Conservation (phyloP, 352 stramenopile genomes). For the Globisporangium nunn region DNA sequence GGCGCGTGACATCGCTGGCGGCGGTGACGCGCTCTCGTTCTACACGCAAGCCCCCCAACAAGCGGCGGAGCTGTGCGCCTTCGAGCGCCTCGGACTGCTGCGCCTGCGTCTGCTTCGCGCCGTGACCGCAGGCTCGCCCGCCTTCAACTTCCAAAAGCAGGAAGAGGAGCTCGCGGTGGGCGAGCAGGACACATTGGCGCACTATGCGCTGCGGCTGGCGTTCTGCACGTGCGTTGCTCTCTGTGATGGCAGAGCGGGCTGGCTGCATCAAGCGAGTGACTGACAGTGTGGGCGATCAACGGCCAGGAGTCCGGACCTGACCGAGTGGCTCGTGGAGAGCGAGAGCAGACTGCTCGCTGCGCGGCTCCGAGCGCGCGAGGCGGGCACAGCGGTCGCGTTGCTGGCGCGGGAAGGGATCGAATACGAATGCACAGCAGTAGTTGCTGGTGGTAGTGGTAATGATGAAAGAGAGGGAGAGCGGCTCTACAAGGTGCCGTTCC, state of each 20-base stretch:
- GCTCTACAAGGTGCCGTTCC: conserved; percentile 47
- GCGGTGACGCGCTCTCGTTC: conserved; percentile 28
- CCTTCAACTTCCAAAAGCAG: conserved; percentile 8
- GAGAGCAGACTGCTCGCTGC: conserved; percentile 39
- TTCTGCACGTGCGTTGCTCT: conserved; percentile 45
- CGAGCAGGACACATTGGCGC: conserved; percentile 26
- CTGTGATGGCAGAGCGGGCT: too few relatives aligned
- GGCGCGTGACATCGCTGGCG: too few relatives aligned
- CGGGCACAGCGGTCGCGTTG: conserved; percentile 11
- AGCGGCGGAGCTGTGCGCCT: conserved; percentile 91
- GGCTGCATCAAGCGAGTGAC: neutral
- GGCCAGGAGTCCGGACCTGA: conserved; percentile 8
- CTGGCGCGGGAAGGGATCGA: conserved; percentile 27
- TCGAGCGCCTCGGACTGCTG: conserved; percentile 84
- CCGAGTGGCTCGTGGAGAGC: conserved; percentile 47
- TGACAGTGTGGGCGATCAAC: neutral
- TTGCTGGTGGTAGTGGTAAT: too few relatives aligned
- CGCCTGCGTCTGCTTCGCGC: conserved; percentile 44
- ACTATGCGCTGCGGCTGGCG: conserved; percentile 42
- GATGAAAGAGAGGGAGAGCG: neutral
- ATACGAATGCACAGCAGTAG: conserved; percentile 5
- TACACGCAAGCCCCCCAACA: conserved; percentile 81
- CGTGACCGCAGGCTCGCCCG: too few relatives aligned
- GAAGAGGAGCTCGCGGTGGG: conserved; percentile 5
- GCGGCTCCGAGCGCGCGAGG: conserved; percentile 13